phyloP scores from a whole-genome alignment of 2,329 filamentous ascomycete species.

The Claviceps humidiphila region DNA sequence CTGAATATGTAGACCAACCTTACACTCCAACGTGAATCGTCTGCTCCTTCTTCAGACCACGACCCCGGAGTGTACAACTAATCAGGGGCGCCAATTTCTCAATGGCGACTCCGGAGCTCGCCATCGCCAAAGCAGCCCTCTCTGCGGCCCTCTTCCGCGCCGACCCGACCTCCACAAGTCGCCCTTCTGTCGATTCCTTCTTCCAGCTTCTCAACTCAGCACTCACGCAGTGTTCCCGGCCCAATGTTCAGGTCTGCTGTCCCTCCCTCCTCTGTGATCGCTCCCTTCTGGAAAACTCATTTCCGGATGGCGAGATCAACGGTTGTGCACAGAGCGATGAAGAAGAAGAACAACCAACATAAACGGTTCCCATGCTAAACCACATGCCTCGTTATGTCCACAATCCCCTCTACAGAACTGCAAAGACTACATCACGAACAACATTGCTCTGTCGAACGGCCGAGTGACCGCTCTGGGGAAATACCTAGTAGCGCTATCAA shows the following conservation, averaged over 20 bases:
- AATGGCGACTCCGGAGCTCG: slow-evolving; percentile 58
- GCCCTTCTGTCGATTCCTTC: slow-evolving; percentile 57
- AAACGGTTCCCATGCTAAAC: slow-evolving; percentile 7
- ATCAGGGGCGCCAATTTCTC: slow-evolving; percentile 1
- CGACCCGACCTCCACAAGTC: slow-evolving; percentile 56
- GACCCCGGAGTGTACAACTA: not conserved
- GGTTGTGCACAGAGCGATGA: not conserved
- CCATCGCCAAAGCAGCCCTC: slow-evolving; percentile 69
- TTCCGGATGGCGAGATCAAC: not conserved
- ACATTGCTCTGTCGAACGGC: slow-evolving; percentile 53
- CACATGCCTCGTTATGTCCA: slow-evolving; percentile 1
- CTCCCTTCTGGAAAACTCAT: not conserved
- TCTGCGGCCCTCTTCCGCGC: slow-evolving; percentile 59
- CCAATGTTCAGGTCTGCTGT: slow-evolving; percentile 77
- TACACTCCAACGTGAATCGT: not conserved
- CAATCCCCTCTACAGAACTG: slow-evolving; percentile 46
- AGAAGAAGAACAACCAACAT: not conserved
- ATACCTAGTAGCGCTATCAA: slow-evolving; percentile 58
- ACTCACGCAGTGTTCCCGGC: slow-evolving; percentile 58
- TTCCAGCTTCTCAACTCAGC: slow-evolving; percentile 51
- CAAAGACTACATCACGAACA: slow-evolving; percentile 71
- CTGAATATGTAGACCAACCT: not conserved
- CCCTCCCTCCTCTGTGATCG: not conserved
- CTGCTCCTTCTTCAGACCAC: not conserved
- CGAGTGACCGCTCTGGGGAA: slow-evolving; percentile 59